Conservation (phyloP, 441 rosid genomes). For the Theobroma grandiflorum region DNA sequence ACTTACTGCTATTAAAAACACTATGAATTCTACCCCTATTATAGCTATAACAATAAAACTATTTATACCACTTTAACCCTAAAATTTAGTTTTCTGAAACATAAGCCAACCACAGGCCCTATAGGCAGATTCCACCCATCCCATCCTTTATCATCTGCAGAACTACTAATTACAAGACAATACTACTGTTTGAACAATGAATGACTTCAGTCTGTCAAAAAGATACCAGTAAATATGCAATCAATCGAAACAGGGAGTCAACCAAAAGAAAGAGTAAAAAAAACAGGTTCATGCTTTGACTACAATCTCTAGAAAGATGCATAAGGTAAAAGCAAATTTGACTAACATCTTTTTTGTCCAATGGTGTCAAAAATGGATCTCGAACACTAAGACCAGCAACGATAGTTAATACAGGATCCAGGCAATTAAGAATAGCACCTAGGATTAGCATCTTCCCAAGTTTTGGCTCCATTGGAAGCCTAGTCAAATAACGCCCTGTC, state of each 20-base stretch:
- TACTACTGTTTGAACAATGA: constrained; percentile 1
- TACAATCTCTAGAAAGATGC: neutral
- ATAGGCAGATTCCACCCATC: neutral
- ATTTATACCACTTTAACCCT: neutral
- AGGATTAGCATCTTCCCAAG: constrained; percentile 93
- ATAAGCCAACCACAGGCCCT: constrained; percentile 12
- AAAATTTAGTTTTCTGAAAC: neutral
- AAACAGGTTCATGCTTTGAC: neutral
- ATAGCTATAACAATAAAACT: neutral
- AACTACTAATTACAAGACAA: neutral
- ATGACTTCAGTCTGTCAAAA: neutral
- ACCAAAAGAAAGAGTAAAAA: neutral
- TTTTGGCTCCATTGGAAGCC: constrained; percentile 97
- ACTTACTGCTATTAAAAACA: constrained; percentile 12
- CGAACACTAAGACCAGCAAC: constrained; percentile 90
- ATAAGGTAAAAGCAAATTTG: constrained; percentile 28
- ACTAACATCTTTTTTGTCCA: constrained; percentile 95
- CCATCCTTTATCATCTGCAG: neutral
- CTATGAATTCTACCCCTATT: neutral
- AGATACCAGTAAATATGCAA: neutral
- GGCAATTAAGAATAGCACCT: constrained; percentile 85
- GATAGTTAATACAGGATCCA: constrained; percentile 87
- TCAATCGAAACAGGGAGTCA: neutral
- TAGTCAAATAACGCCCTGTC: constrained; percentile 78
- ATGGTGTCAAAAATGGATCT: constrained; percentile 90